A percentile compares a stretch with the other conserved stretches of the same genome.
These are phyloP conservation scores for Globisporangium solare DNA, from an alignment of 352 stramenopile species.

Conservation along the genomic window DNA sequence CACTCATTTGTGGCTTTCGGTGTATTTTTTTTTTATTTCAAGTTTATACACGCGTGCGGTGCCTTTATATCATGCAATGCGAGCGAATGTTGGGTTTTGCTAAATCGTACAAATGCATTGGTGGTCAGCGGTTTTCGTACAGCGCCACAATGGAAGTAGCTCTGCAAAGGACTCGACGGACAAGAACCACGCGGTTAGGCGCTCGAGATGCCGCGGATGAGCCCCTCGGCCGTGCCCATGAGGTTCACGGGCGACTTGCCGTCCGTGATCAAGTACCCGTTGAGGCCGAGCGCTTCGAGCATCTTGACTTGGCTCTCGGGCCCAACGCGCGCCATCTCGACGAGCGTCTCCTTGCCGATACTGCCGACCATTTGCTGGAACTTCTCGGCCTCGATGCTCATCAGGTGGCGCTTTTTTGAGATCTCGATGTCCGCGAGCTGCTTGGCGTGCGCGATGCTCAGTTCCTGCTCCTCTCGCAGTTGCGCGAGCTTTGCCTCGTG, in stretches of 20 bases:
- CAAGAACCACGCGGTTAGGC: slow-evolving; percentile 16
- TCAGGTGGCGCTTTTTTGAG: slow-evolving; percentile 73
- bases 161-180: background rate
- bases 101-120: no score
- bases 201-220: slow-evolving; percentile 69
- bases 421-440: slow-evolving; percentile 65
- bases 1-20: no score
- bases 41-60: no score
- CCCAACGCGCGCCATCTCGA: slow-evolving; percentile 62
- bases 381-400: slow-evolving; percentile 73
- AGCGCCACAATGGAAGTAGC: background rate
- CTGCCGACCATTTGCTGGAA: slow-evolving; percentile 80
- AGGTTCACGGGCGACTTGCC: slow-evolving; percentile 80
- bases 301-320: slow-evolving; percentile 79
- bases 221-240: slow-evolving; percentile 61
- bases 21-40: no score
- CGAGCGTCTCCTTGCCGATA: slow-evolving; percentile 70
- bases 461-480: slow-evolving; percentile 56
- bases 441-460: slow-evolving; percentile 50
- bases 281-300: slow-evolving; percentile 67
- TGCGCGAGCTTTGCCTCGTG: slow-evolving; percentile 54
- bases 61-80: no score
- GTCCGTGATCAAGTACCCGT: slow-evolving; percentile 82
- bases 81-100: no score
- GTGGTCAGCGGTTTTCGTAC: background rate